Evolutionary conservation across 768 basidiomycete genomes (phyloP).

Genomic region (Solioccasus polychromus): DNA sequence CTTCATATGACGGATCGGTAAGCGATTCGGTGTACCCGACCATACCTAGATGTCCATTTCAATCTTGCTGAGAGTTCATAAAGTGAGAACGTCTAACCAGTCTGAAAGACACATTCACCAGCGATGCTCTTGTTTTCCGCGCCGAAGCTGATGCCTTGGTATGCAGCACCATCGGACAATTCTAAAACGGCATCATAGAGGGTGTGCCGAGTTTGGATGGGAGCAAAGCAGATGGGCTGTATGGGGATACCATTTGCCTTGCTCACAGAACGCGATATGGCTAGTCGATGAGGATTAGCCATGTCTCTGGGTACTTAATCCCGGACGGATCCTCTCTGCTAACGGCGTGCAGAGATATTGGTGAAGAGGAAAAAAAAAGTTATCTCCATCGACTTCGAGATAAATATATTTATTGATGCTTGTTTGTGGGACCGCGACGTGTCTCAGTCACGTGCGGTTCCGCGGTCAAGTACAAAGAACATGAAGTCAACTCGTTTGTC

Average conservation of each 20-base stretch:
- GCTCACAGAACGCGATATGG: constrained; percentile 45
- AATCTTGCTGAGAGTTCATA: constrained; percentile 8
- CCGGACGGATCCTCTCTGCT: constrained; percentile 42
- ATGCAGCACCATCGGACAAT: constrained; percentile 85
- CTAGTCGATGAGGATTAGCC: constrained; percentile 36
- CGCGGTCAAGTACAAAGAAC: not conserved
- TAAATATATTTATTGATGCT: constrained; percentile 17
- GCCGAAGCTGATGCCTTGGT: constrained; percentile 90
- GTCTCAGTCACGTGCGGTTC: constrained; percentile 1
- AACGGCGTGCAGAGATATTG: constrained; percentile 34
- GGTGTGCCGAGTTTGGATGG: constrained; percentile 20
- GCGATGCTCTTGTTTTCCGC: constrained; percentile 86
- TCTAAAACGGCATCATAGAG: constrained; percentile 73
- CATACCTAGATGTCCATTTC: constrained; percentile 67
- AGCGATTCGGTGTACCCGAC: constrained; percentile 98
- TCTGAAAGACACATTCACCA: constrained; percentile 99
- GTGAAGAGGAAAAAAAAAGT: constrained; percentile 46
- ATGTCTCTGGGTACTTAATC: constrained; percentile 14
- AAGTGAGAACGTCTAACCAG: constrained; percentile 57
- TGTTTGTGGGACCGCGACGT: constrained; percentile 19
- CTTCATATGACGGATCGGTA: constrained; percentile 97
- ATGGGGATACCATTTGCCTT: constrained; percentile 33
- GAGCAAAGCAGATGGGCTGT: constrained; percentile 35
- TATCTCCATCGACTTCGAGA: constrained; percentile 4
- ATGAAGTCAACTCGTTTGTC: not conserved